Evolutionary conservation across 2,329 filamentous ascomycete genomes (phyloP).

Genomic region (Juglanconis sp.): DNA sequence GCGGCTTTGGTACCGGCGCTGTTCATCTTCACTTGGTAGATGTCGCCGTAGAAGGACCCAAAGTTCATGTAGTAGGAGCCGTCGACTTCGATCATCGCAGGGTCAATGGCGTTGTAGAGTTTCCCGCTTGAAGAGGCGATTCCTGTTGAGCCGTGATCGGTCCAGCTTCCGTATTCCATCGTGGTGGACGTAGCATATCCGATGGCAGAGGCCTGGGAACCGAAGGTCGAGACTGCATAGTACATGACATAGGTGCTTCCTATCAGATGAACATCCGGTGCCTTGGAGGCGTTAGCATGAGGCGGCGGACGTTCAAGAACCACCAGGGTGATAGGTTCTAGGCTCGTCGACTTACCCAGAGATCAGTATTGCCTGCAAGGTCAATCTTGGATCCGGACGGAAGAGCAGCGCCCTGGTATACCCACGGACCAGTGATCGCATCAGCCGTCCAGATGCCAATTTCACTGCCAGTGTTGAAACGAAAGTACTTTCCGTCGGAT

Average conservation of each 20-base stretch:
- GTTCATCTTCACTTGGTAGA: slow-evolving; percentile 57
- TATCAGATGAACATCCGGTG: slow-evolving; percentile 60
- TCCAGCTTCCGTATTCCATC: slow-evolving; percentile 55
- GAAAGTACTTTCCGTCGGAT: slow-evolving; percentile 14
- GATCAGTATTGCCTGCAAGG: slow-evolving; percentile 37
- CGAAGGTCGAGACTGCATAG: slow-evolving; percentile 62
- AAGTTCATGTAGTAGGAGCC: slow-evolving; percentile 53
- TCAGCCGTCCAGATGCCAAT: slow-evolving; percentile 38
- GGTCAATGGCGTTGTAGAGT: slow-evolving; percentile 60
- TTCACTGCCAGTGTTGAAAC: slow-evolving; percentile 37
- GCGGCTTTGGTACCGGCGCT: slow-evolving; percentile 28
- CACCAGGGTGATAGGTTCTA: too few relatives aligned
- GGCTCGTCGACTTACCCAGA: slow-evolving; percentile 34
- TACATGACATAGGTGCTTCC: slow-evolving; percentile 62
- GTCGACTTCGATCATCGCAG: slow-evolving; percentile 43
- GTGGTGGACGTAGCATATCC: slow-evolving; percentile 48
- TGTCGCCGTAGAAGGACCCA: slow-evolving; percentile 66
- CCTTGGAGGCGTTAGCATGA: slow-evolving; percentile 31
- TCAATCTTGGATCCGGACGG: slow-evolving; percentile 37
- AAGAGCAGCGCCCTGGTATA: slow-evolving; percentile 36
- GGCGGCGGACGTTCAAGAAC: too few relatives aligned
- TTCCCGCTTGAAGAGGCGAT: slow-evolving; percentile 41
- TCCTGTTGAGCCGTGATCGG: slow-evolving; percentile 54
- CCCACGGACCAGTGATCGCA: slow-evolving; percentile 40
- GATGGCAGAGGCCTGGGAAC: slow-evolving; percentile 58